phyloP scores from a whole-genome alignment of 2,329 filamentous ascomycete species.

The Diaporthe vexans region DNA sequence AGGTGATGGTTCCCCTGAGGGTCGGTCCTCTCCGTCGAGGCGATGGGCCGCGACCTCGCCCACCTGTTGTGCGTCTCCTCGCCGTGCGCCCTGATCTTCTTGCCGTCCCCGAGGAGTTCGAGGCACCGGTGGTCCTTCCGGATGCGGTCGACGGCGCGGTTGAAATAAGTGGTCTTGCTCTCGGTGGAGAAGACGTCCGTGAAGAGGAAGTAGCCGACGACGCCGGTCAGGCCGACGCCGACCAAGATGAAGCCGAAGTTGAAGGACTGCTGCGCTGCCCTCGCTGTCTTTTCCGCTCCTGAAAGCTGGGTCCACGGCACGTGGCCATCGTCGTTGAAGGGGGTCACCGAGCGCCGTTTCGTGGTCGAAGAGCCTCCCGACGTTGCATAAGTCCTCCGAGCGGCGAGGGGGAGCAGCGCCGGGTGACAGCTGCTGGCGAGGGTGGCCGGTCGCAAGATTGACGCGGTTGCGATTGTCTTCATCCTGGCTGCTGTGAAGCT shows the following conservation, averaged over 20 bases:
- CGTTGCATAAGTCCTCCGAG: conserved; percentile 68
- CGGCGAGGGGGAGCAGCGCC: conserved; percentile 53
- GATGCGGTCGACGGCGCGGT: conserved; percentile 85
- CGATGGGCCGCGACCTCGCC: conserved; percentile 75
- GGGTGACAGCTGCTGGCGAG: conserved; percentile 45
- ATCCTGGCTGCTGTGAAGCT: conserved; percentile 41
- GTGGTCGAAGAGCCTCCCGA: conserved; percentile 53
- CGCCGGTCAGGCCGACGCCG: conserved; percentile 82
- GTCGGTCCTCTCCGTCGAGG: conserved; percentile 79
- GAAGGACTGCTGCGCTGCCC: conserved; percentile 91
- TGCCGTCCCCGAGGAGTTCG: conserved; percentile 80
- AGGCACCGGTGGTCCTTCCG: conserved; percentile 79
- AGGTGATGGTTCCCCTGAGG: conserved; percentile 83
- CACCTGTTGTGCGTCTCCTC: conserved; percentile 87
- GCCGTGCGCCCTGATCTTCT: conserved; percentile 84
- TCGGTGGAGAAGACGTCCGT: conserved; percentile 86
- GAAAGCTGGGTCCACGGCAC: conserved; percentile 87
- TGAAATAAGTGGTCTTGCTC: conserved; percentile 90
- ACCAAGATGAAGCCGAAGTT: conserved; percentile 85
- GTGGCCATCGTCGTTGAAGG: conserved; percentile 87
- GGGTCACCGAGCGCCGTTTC: conserved; percentile 79
- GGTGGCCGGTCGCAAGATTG: conserved; percentile 41
- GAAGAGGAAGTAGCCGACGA: conserved; percentile 84
- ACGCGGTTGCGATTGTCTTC: conserved; percentile 38
- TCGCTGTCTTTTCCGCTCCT: conserved; percentile 80